phyloP scores from a whole-genome alignment of 305 asterid genomes.

The Caryopteris hybrid region DNA sequence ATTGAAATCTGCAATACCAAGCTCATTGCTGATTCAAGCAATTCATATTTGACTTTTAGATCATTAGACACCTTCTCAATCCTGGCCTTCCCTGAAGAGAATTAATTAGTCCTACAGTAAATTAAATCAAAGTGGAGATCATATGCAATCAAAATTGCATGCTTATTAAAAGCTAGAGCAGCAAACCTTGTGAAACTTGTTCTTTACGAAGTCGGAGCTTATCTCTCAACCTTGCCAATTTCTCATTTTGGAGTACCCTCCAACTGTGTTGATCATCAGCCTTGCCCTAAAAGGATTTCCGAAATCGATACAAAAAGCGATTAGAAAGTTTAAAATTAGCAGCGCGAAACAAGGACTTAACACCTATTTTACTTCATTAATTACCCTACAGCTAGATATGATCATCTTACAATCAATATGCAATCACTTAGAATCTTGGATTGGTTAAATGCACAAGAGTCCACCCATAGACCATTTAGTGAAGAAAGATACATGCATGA shows the following conservation, averaged over 20 bases:
- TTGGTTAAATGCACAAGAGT: background rate
- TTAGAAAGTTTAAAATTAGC: constrained; percentile 6
- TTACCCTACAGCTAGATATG: background rate
- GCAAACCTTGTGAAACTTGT: constrained; percentile 67
- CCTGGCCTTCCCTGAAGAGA: constrained; percentile 64
- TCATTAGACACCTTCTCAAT: constrained; percentile 65
- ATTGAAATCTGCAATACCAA: constrained; percentile 43
- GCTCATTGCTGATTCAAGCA: constrained; percentile 67
- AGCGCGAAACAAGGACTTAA: background rate
- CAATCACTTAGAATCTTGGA: background rate
- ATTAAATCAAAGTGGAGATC: constrained; percentile 2
- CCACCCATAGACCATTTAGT: background rate
- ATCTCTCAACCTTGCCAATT: constrained; percentile 63
- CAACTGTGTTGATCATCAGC: constrained; percentile 96
- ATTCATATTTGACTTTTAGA: constrained; percentile 57
- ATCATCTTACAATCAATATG: background rate
- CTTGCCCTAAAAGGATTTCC: constrained; percentile 54
- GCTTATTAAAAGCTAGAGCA: constrained; percentile 15
- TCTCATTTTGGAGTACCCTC: constrained; percentile 83
- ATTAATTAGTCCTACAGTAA: constrained; percentile 28
- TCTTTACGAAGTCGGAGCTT: constrained; percentile 67
- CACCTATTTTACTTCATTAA: too few species aligned
- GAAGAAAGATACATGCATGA: background rate
- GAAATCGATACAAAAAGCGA: background rate
- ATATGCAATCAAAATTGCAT: constrained; percentile 2